Conservation (phyloP, 768 basidiomycete genomes). For the Ramaria rubella region DNA sequence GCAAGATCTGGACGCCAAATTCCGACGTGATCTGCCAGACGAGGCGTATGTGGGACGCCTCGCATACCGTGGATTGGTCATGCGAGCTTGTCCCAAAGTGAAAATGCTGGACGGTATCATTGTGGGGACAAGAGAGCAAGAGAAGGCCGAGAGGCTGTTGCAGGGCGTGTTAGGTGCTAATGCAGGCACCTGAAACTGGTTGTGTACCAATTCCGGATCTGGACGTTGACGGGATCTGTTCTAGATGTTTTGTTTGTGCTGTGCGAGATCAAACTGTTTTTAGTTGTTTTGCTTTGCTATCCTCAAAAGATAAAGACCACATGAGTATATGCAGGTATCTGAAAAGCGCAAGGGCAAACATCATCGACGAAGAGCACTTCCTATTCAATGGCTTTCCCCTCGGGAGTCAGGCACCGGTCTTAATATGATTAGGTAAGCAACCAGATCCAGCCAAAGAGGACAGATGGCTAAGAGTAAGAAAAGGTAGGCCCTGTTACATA, state of each 20-base stretch:
- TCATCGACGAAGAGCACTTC: not conserved
- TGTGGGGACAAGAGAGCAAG: constrained; percentile 76
- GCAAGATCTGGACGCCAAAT: constrained; percentile 76
- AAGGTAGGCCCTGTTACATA: no score
- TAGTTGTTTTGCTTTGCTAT: not conserved
- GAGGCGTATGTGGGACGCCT: constrained; percentile 79
- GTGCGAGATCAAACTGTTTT: not conserved
- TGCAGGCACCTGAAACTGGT: not conserved
- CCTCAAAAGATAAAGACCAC: not conserved
- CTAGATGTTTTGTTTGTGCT: not conserved
- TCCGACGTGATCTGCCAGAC: constrained; percentile 87
- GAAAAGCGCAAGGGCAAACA: not conserved
- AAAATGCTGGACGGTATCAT: constrained; percentile 80
- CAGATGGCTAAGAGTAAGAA: no score
- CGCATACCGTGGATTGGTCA: constrained; percentile 83
- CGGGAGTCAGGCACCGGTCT: no score
- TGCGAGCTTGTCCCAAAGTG: constrained; percentile 63
- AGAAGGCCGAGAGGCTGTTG: constrained; percentile 70
- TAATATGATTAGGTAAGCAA: no score
- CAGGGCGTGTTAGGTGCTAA: constrained; percentile 33
- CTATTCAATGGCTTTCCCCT: no score
- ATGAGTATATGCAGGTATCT: not conserved
- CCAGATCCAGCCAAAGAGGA: no score
- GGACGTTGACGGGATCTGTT: not conserved
- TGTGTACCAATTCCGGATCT: not conserved